Percentiles rank a stretch among this genome's conserved stretches.
Conservation (phyloP, 176 grass and related monocot genomes). For the Eleusine coracana region DNA sequence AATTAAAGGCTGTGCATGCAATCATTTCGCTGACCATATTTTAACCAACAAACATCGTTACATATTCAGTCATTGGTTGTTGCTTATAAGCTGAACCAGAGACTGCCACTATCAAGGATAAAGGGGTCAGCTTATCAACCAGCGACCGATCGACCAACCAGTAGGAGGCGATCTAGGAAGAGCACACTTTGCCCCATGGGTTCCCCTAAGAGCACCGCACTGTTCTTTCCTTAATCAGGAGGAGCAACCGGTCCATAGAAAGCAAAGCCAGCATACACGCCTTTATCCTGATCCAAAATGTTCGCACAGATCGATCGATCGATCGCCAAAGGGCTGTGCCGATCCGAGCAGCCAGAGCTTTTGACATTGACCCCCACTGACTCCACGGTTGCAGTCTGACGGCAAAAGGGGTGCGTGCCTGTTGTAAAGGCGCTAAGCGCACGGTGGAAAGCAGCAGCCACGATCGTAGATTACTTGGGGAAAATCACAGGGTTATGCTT, state of each 20-base stretch:
- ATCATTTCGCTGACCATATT: neutral
- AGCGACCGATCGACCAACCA: conserved; percentile 15
- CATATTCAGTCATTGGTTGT: neutral
- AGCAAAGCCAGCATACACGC: neutral
- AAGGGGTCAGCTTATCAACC: conserved; percentile 24
- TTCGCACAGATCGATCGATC: neutral
- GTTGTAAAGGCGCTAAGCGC: conserved; percentile 44
- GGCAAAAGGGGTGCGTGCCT: conserved; percentile 36
- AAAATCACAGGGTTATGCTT: neutral
- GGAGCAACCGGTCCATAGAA: conserved; percentile 34
- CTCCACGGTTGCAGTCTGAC: conserved; percentile 41
- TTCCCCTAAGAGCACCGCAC: conserved; percentile 17
- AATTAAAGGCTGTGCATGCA: neutral
- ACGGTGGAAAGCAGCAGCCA: conserved; percentile 33
- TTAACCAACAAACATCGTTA: neutral
- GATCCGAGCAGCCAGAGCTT: neutral
- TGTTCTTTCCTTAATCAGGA: conserved; percentile 63
- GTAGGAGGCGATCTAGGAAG: neutral
- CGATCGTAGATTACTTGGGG: conserved; percentile 27
- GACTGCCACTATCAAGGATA: conserved; percentile 29
- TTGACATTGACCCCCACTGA: conserved; percentile 46
- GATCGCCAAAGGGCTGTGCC: neutral
- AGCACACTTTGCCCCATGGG: conserved; percentile 29
- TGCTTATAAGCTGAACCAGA: conserved; percentile 1
- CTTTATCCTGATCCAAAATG: conserved; percentile 16